Percentiles rank a stretch among this genome's conserved stretches.
Evolutionary conservation across 2,329 filamentous ascomycete species (phyloP).

Genomic region (Fusarium foetens): DNA sequence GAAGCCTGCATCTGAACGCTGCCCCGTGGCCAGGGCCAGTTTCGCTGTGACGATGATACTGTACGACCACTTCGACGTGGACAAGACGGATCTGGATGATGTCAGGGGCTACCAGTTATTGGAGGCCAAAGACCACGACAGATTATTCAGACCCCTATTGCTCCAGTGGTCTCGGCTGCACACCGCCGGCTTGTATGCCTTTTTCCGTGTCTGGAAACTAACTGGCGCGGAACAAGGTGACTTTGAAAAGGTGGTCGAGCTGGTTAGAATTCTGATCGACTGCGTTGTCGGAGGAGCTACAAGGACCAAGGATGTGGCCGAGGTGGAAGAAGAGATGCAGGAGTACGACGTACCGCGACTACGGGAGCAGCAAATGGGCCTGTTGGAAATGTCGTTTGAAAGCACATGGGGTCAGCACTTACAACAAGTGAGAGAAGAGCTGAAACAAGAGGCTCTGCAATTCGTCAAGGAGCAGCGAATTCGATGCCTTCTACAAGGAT

Average conservation of each 20-base stretch:
- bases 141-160: conserved; percentile 85
- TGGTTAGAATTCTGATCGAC: conserved; percentile 89
- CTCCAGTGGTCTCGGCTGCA: conserved; percentile 95
- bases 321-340: conserved; percentile 88
- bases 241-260: conserved; percentile 91
- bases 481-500: conserved; percentile 85
- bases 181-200: conserved; percentile 83
- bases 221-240: conserved; percentile 87
- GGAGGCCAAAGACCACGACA: conserved; percentile 83
- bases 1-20: conserved; percentile 75
- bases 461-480: conserved; percentile 98
- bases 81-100: conserved; percentile 83
- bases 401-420: conserved; percentile 94
- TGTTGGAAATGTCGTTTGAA: conserved; percentile 90
- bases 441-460: conserved; percentile 89
- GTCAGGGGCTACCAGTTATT: conserved; percentile 77
- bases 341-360: conserved; percentile 84
- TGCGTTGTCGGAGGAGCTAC: conserved; percentile 86
- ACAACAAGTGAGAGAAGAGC: conserved; percentile 87
- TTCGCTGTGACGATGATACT: conserved; percentile 87
- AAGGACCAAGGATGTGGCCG: conserved; percentile 83
- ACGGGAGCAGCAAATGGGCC: conserved; percentile 90
- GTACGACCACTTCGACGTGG: conserved; percentile 96
- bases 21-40: conserved; percentile 87
- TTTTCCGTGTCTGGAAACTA: conserved; percentile 92